Percentiles rank a stretch among this genome's conserved stretches.
phyloP scores from a whole-genome alignment of 345 rosid genomes.

The Acer negundo region DNA sequence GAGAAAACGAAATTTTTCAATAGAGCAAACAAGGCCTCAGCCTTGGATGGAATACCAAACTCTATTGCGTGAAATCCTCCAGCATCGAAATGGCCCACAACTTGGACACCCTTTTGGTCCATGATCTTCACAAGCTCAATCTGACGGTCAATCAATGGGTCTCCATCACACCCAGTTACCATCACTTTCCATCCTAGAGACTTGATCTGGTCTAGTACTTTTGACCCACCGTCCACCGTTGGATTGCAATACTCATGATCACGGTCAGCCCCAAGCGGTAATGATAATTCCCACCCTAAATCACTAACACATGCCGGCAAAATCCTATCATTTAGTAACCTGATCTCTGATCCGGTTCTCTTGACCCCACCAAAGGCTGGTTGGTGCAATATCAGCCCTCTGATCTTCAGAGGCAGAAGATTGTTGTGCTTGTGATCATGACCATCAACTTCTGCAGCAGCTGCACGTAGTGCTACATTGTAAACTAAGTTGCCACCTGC shows the following conservation, averaged over 20 bases:
- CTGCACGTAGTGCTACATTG: slow-evolving; percentile 42
- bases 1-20: slow-evolving; percentile 28
- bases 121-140: slow-evolving; percentile 33
- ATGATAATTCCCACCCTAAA: slow-evolving; percentile 51
- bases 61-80: slow-evolving; percentile 48
- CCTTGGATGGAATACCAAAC: slow-evolving; percentile 20
- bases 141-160: slow-evolving; percentile 57
- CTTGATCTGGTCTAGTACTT: slow-evolving; percentile 16
- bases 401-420: slow-evolving; percentile 49
- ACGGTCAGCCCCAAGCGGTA: slow-evolving; percentile 53
- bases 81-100: slow-evolving; percentile 26
- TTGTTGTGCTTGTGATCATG: background rate
- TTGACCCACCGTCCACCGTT: slow-evolving; percentile 34
- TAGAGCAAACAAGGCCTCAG: slow-evolving; percentile 14
- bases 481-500: slow-evolving; percentile 49
- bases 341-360: slow-evolving; percentile 49
- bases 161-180: slow-evolving; percentile 42
- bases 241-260: slow-evolving; percentile 68
- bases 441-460: background rate
- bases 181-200: slow-evolving; percentile 46
- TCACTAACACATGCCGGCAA: slow-evolving; percentile 37
- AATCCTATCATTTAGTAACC: slow-evolving; percentile 20
- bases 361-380: slow-evolving; percentile 60
- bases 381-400: slow-evolving; percentile 60
- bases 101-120: slow-evolving; percentile 43